Conservation (phyloP, 495 filamentous ascomycete genomes). For the Alectoria sarmentosa region DNA sequence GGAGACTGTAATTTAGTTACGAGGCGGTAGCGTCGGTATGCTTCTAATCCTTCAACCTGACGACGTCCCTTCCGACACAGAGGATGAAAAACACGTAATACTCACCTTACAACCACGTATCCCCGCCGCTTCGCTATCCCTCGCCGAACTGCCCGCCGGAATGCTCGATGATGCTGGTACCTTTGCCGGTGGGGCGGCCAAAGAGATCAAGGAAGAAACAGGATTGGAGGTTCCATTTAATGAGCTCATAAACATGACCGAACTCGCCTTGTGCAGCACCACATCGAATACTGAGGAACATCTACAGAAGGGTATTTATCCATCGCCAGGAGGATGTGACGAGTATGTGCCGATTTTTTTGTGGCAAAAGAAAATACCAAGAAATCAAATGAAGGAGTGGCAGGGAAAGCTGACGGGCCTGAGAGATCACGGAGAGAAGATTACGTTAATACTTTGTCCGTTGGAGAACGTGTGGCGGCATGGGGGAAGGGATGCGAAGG, state of each 20-base stretch:
- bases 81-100: slow-evolving; percentile 59
- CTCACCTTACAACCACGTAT: slow-evolving; percentile 80
- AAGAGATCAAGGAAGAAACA: slow-evolving; percentile 78
- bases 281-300: slow-evolving; percentile 35
- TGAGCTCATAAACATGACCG: slow-evolving; percentile 64
- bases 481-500: slow-evolving; percentile 71
- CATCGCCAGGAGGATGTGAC: slow-evolving; percentile 74
- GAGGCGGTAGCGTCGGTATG: slow-evolving; percentile 17
- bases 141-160: slow-evolving; percentile 78
- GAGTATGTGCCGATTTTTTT: slow-evolving; percentile 77
- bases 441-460: slow-evolving; percentile 65
- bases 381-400: slow-evolving; percentile 57
- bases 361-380: slow-evolving; percentile 60
- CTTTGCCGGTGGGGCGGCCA: slow-evolving; percentile 71
- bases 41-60: slow-evolving; percentile 62
- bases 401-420: slow-evolving; percentile 72
- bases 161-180: slow-evolving; percentile 77
- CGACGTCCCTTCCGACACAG: slow-evolving; percentile 44
- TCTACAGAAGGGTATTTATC: slow-evolving; percentile 61
- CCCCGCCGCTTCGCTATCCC: slow-evolving; percentile 65
- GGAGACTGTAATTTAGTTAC: background rate
- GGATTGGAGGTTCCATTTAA: slow-evolving; percentile 50
- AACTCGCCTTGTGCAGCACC: slow-evolving; percentile 38
- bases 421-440: slow-evolving; percentile 74
- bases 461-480: slow-evolving; percentile 72